phyloP scores from a whole-genome alignment of 2,329 filamentous ascomycete species.

The Didymella pinodella region DNA sequence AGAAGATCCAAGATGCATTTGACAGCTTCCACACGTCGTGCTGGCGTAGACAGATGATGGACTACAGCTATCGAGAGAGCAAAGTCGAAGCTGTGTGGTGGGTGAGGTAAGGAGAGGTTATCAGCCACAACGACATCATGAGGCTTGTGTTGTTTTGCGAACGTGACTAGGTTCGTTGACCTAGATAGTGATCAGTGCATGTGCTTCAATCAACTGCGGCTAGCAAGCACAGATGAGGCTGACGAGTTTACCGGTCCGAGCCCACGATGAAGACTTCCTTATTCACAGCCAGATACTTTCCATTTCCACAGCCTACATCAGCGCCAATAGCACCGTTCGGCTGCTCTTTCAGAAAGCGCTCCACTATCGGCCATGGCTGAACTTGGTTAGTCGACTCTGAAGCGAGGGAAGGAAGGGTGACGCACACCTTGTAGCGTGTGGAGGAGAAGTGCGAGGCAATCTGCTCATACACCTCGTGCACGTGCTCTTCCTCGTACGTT shows the following conservation, averaged over 20 bases:
- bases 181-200: conserved; percentile 44
- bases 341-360: conserved; percentile 74
- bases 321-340: conserved; percentile 78
- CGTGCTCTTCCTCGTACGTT: conserved; percentile 82
- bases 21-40: conserved; percentile 76
- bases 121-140: conserved; percentile 82
- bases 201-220: neutral
- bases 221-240: neutral
- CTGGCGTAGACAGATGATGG: conserved; percentile 85
- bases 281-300: conserved; percentile 90
- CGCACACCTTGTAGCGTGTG: conserved; percentile 72
- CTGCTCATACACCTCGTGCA: conserved; percentile 89
- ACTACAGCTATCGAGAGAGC: conserved; percentile 93
- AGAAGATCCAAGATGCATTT: conserved; percentile 74
- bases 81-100: conserved; percentile 74
- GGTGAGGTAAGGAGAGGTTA: conserved; percentile 83
- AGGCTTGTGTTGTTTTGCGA: conserved; percentile 62
- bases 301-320: conserved; percentile 95
- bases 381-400: conserved; percentile 28
- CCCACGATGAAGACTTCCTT: conserved; percentile 78
- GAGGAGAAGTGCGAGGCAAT: conserved; percentile 86
- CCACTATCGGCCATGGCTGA: conserved; percentile 90
- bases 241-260: conserved; percentile 76
- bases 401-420: conserved; percentile 23
- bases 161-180: conserved; percentile 65